phyloP scores from a whole-genome alignment of 148 eudicot genomes.

The Arctostaphylos glauca region DNA sequence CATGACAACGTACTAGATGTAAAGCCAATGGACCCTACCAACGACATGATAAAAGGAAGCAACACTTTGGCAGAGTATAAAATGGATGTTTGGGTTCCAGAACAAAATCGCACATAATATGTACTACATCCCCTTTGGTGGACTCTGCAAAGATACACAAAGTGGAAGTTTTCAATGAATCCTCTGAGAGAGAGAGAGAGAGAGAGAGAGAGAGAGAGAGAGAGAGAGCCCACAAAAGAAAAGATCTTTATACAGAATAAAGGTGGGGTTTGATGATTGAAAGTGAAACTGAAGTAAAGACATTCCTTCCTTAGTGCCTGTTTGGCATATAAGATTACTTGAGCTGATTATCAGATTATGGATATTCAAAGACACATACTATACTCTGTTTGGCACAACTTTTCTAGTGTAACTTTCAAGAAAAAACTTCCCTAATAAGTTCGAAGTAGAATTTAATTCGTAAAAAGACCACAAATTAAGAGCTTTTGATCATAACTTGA shows the following conservation, averaged over 20 bases:
- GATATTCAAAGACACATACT: too few species aligned
- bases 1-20: constrained; percentile 17
- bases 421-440: too few species aligned
- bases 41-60: constrained; percentile 26
- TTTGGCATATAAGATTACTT: neutral
- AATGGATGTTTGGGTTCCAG: constrained; percentile 36
- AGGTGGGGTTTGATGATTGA: constrained; percentile 24
- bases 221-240: constrained; percentile 27
- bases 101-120: constrained; percentile 34
- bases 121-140: constrained; percentile 22
- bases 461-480: too few species aligned
- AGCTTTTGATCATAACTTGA: too few species aligned
- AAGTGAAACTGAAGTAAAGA: constrained; percentile 14
- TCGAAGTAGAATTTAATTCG: too few species aligned
- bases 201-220: constrained; percentile 17
- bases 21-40: constrained; percentile 20
- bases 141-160: constrained; percentile 19
- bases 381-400: too few species aligned
- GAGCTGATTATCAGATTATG: too few species aligned
- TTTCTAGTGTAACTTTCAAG: too few species aligned
- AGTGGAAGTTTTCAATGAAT: constrained; percentile 26
- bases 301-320: constrained; percentile 10
- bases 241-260: constrained; percentile 31
- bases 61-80: constrained; percentile 26
- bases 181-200: neutral